These are phyloP conservation scores for Silene conica DNA, from an alignment of 148 eudicot genomes.

Conservation along the genomic window DNA sequence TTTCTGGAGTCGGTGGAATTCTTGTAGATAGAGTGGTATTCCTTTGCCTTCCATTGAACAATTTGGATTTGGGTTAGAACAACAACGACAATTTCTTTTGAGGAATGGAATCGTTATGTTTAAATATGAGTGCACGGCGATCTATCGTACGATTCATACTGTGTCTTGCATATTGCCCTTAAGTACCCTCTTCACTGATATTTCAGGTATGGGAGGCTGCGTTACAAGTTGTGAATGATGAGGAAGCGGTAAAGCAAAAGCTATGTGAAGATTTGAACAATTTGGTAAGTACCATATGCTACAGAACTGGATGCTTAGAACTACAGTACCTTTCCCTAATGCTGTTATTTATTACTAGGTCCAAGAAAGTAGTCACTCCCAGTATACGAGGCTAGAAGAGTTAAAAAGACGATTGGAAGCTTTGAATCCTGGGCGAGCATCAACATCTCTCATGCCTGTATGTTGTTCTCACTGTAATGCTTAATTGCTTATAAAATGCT, in stretches of 20 bases:
- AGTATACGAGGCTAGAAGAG: slow-evolving; percentile 76
- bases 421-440: slow-evolving; percentile 78
- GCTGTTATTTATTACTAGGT: slow-evolving; percentile 40
- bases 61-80: not conserved
- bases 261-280: slow-evolving; percentile 86
- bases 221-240: slow-evolving; percentile 63
- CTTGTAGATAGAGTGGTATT: not conserved
- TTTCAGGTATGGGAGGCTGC: slow-evolving; percentile 76
- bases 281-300: slow-evolving; percentile 38
- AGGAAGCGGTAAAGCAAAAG: slow-evolving; percentile 80
- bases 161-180: not conserved
- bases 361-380: slow-evolving; percentile 72
- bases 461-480: slow-evolving; percentile 12
- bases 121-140: not conserved
- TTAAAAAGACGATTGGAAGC: slow-evolving; percentile 81
- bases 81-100: too few relatives aligned
- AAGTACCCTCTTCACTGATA: not conserved
- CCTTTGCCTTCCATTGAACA: not conserved
- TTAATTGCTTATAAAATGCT: not conserved
- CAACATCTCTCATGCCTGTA: slow-evolving; percentile 35
- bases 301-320: slow-evolving; percentile 13
- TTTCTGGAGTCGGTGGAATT: not conserved
- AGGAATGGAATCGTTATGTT: not conserved
- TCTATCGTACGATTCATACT: not conserved
- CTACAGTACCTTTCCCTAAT: slow-evolving; percentile 8